A percentile compares a stretch with the other conserved stretches of the same genome.
phyloP scores from a whole-genome alignment of 2,329 filamentous ascomycete species.

The Diaporthe aspalathi region DNA sequence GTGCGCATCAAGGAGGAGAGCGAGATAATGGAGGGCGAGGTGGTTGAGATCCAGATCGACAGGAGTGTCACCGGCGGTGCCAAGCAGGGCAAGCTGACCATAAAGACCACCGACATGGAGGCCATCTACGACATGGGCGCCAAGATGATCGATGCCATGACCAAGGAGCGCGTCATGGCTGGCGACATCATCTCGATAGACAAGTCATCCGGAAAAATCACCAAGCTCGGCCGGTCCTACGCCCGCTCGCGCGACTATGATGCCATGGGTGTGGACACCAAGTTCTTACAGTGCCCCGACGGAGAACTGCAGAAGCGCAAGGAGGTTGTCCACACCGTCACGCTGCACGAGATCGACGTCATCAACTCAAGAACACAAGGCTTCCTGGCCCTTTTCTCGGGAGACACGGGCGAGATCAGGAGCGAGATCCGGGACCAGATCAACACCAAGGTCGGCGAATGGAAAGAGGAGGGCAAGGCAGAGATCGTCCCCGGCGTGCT shows the following conservation, averaged over 20 bases:
- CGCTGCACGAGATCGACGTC: slow-evolving; percentile 97
- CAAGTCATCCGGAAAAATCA: slow-evolving; percentile 98
- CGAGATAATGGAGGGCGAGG: slow-evolving; percentile 98
- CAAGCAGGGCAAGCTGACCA: slow-evolving; percentile 98
- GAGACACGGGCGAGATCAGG: slow-evolving; percentile 96
- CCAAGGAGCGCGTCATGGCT: slow-evolving; percentile 98
- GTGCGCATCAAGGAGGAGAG: slow-evolving; percentile 99
- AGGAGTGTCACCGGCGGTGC: slow-evolving; percentile 95
- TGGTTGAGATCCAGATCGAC: slow-evolving; percentile 98
- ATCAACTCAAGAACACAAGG: slow-evolving; percentile 99
- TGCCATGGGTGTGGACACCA: slow-evolving; percentile 98
- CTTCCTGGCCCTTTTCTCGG: slow-evolving; percentile 95
- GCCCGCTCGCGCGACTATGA: slow-evolving; percentile 97
- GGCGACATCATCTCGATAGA: slow-evolving; percentile 99
- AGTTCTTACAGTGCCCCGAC: slow-evolving; percentile 97
- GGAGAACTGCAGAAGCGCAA: slow-evolving; percentile 97
- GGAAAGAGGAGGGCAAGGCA: slow-evolving; percentile 99
- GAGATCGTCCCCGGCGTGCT: slow-evolving; percentile 97
- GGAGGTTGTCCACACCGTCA: slow-evolving; percentile 96
- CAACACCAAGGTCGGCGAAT: slow-evolving; percentile 98
- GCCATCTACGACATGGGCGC: slow-evolving; percentile 99
- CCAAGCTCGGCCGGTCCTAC: slow-evolving; percentile 94
- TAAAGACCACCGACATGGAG: slow-evolving; percentile 99
- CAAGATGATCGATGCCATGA: slow-evolving; percentile 99
- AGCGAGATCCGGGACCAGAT: slow-evolving; percentile 98